Conservation (phyloP, 129 eudicot genomes). For the Dittrichia graveolens region DNA sequence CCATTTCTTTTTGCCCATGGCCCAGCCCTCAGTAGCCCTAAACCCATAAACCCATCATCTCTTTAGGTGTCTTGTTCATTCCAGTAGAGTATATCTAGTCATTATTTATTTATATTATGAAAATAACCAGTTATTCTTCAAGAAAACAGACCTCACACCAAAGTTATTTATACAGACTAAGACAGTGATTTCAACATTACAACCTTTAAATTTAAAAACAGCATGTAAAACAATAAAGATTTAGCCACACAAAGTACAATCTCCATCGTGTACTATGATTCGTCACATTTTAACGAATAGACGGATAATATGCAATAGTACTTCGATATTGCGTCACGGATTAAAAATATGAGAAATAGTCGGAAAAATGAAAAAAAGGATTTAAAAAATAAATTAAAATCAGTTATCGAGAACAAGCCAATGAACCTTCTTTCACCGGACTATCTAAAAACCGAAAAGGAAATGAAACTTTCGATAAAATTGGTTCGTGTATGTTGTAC, state of each 20-base stretch:
- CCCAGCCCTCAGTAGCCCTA: background rate
- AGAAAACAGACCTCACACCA: conserved; percentile 5
- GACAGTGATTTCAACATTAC: background rate
- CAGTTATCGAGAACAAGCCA: background rate
- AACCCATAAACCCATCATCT: background rate
- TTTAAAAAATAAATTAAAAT: background rate
- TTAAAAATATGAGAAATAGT: background rate
- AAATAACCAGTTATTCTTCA: background rate
- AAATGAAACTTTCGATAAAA: background rate
- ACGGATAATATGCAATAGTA: too few relatives aligned
- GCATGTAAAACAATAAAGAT: background rate
- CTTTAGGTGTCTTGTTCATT: background rate
- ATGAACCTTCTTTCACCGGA: background rate
- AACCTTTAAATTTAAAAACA: background rate
- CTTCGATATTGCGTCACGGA: too few relatives aligned
- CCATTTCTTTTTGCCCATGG: conserved; percentile 23
- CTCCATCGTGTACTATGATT: background rate
- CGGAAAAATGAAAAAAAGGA: too few relatives aligned
- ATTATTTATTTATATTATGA: too few relatives aligned
- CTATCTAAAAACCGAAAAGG: background rate
- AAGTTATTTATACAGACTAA: background rate
- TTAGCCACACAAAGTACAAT: background rate
- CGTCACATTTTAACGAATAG: background rate
- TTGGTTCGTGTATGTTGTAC: conserved; percentile 15
- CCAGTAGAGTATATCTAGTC: background rate